Evolutionary conservation across 441 rosid genomes (phyloP), one percentile per base, ranked within the genome.

Genomic region (Jatropha multifida): DNA sequence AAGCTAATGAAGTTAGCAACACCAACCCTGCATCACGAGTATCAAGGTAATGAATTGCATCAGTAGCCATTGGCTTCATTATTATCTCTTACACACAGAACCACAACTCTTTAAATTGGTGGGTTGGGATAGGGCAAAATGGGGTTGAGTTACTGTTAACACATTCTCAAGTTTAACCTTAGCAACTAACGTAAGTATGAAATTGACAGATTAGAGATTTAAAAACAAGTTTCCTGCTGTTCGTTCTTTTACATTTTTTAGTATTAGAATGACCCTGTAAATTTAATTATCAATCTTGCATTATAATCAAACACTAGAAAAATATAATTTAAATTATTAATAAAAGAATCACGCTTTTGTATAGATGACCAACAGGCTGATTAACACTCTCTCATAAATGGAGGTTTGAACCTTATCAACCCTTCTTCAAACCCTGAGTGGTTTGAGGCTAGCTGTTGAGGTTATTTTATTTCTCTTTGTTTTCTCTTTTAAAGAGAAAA

Each of bases 1-100:
- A 94, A 80, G 82, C 87, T 87, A 83, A 92, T 88, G 79, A 96
- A 96, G 85, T 83, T 90, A 77, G 99, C 97, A 78, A 96, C 93
- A 74, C 99, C 98, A 76, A 94, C 98, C 94, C 99, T 96, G 88
- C 73, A 78, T 67, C 74, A 49, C 55, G 69, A 54, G 55, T 27
- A 23, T 69, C 51, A 61, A 75, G 52, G 20, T 65, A 51, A 52
- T 8, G 48, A 54, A 51, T 42, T 4, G 40, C 65, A 61, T 71
- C 64, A 81, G 61, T 11, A 69, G 13, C 46, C 32, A 38, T 55
- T 27, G 48, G 68, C 65, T 76, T 65, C 38, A 51, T 48, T 61
- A 62, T 10, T 56, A 65, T 44, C 52, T 54, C 58, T 55, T 42
- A 62, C 74, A 63, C 23, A 64, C 55, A 17, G 10, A 67, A 12